A percentile compares a stretch with the other conserved stretches of the same genome.
Conservation (phyloP, 148 eudicot genomes). For the Chenopodium formosanum region DNA sequence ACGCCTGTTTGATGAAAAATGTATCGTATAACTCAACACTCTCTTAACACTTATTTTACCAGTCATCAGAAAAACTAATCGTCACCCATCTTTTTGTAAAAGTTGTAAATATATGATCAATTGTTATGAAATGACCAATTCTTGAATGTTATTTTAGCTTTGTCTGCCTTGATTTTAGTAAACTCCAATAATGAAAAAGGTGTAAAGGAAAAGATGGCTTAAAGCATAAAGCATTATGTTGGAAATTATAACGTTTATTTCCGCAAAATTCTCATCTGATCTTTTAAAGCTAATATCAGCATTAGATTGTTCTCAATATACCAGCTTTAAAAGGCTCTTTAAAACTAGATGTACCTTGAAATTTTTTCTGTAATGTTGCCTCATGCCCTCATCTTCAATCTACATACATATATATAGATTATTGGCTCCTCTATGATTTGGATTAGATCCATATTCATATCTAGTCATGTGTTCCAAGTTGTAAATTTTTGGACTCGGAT, state of each 20-base stretch:
- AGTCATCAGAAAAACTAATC: not conserved
- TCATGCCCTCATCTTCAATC: not conserved
- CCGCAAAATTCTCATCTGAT: not conserved
- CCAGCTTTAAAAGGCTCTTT: not conserved
- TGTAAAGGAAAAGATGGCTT: constrained; percentile 29
- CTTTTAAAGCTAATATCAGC: not conserved
- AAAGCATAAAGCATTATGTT: constrained; percentile 27
- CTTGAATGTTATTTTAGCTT: constrained; percentile 16
- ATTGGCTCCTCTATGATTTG: no score
- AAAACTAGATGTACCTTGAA: not conserved
- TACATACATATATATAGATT: not conserved
- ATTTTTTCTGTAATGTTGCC: not conserved
- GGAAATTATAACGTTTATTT: constrained; percentile 27
- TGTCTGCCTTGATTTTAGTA: constrained; percentile 25
- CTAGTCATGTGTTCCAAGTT: no score
- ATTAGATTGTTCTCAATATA: not conserved
- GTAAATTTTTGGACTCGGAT: no score
- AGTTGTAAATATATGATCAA: no score
- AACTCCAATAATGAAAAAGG: constrained; percentile 28
- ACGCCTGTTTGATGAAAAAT: constrained; percentile 26
- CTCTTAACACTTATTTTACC: not conserved
- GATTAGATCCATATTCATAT: no score
- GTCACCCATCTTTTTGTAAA: no score
- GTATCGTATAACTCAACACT: constrained; percentile 8
- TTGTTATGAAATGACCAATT: constrained; percentile 20